Evolutionary conservation across 2,329 filamentous ascomycete species (phyloP).

Genomic region (Ophiostoma pallidulum): DNA sequence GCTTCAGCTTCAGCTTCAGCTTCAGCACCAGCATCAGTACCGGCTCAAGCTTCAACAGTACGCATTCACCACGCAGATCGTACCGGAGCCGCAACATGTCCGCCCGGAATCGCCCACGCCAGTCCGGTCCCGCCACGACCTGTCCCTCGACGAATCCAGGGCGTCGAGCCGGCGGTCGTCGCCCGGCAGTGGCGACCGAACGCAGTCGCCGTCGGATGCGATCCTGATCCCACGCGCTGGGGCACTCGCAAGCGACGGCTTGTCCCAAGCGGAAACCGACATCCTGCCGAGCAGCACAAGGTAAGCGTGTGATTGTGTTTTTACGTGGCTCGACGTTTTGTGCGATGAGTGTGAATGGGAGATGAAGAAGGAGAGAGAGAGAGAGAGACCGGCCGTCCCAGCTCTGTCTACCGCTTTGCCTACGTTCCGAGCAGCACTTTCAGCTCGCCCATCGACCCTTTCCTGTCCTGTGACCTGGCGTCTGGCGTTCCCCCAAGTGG

Average conservation of each 20-base stretch:
- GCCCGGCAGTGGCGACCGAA: too few relatives aligned
- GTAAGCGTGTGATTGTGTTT: background rate
- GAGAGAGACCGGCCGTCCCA: too few relatives aligned
- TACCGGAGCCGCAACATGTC: background rate
- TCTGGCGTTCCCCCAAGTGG: too few relatives aligned
- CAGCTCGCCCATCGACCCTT: too few relatives aligned
- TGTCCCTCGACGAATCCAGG: constrained; percentile 6
- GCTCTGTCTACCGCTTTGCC: too few relatives aligned
- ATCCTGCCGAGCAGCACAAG: background rate
- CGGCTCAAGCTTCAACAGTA: constrained; percentile 5
- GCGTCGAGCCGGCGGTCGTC: constrained; percentile 8
- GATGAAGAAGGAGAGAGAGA: too few relatives aligned
- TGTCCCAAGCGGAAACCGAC: background rate
- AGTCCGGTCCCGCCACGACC: constrained; percentile 9
- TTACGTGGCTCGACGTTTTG: too few relatives aligned
- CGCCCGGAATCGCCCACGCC: constrained; percentile 19
- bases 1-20: background rate
- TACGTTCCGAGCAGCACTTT: too few relatives aligned
- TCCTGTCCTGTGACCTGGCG: too few relatives aligned
- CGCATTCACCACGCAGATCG: constrained; percentile 6
- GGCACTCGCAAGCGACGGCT: background rate
- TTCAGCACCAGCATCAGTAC: constrained; percentile 4
- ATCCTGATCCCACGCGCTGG: constrained; percentile 9
- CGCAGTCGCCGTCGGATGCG: constrained; percentile 16
- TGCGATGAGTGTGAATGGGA: too few relatives aligned